Conservation (phyloP, 805 yeast species). For the Wickerhamiella kurtzmanii region DNA sequence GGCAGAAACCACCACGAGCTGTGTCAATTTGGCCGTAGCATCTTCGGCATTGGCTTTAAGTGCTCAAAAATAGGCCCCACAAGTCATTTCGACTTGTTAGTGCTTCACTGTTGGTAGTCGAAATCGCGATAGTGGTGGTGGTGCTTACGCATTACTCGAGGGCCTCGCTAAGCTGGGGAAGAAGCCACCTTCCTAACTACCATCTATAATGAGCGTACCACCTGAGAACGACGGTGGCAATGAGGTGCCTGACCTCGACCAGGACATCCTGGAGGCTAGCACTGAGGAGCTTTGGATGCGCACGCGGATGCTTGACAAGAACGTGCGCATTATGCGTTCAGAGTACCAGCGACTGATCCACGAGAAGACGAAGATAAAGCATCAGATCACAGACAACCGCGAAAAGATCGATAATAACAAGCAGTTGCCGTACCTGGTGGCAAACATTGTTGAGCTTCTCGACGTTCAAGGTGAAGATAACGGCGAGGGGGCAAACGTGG, state of each 20-base stretch:
- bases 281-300: constrained; percentile 76
- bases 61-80: too few species aligned
- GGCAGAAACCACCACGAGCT: not conserved
- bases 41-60: not conserved
- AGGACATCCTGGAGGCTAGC: constrained; percentile 64
- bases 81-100: too few species aligned
- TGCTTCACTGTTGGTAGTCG: too few species aligned
- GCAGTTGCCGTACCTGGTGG: constrained; percentile 91
- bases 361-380: constrained; percentile 85
- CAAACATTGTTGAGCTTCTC: constrained; percentile 87
- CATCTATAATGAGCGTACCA: not conserved
- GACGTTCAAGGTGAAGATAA: constrained; percentile 67
- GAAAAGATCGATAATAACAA: constrained; percentile 92
- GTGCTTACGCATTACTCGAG: not conserved
- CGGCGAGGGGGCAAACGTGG: constrained; percentile 91
- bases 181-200: too few species aligned
- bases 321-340: constrained; percentile 85
- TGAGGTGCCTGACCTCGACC: constrained; percentile 52
- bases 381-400: constrained; percentile 86
- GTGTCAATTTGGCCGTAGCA: not conserved
- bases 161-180: not conserved
- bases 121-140: too few species aligned
- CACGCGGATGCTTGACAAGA: constrained; percentile 80
- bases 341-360: constrained; percentile 83
- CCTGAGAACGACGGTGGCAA: not conserved